Evolutionary conservation across 768 basidiomycete species (phyloP).

Genomic region (Flagelloscypha sp.): DNA sequence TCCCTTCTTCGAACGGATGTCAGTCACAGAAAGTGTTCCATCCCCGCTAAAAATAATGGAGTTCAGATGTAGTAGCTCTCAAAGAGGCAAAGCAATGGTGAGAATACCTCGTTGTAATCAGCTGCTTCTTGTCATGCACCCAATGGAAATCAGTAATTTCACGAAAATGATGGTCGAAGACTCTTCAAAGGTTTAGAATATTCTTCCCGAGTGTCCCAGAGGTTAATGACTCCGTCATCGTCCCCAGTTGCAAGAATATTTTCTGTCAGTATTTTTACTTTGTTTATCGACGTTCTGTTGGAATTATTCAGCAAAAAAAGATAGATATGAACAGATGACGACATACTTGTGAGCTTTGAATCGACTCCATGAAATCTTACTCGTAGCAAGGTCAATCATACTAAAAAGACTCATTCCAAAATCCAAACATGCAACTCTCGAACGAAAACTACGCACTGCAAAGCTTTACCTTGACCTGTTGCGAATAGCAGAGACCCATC

Average conservation of each 20-base stretch:
- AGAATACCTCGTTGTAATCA: constrained; percentile 77
- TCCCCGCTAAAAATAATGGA: constrained; percentile 56
- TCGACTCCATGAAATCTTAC: constrained; percentile 39
- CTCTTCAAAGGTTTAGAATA: constrained; percentile 53
- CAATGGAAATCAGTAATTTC: constrained; percentile 91
- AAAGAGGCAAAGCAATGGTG: constrained; percentile 1
- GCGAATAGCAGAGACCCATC: constrained; percentile 67
- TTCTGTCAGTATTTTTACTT: constrained; percentile 63
- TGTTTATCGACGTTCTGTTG: constrained; percentile 75
- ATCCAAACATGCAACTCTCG: constrained; percentile 5
- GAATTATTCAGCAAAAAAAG: constrained; percentile 22
- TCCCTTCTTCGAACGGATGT: constrained; percentile 73
- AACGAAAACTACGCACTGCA: constrained; percentile 51
- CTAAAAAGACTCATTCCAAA: constrained; percentile 27
- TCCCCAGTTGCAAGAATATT: constrained; percentile 81
- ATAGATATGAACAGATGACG: constrained; percentile 5
- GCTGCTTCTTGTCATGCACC: constrained; percentile 74
- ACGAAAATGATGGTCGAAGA: constrained; percentile 85
- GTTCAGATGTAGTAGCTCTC: constrained; percentile 1
- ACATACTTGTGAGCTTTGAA: constrained; percentile 63
- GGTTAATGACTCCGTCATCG: constrained; percentile 92
- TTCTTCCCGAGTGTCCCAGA: constrained; percentile 80
- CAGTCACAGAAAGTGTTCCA: constrained; percentile 87
- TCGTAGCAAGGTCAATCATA: constrained; percentile 58
- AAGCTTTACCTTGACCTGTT: constrained; percentile 71